Evolutionary conservation across 2,329 filamentous ascomycete species (phyloP).

Genomic region (Penicillium sp.): DNA sequence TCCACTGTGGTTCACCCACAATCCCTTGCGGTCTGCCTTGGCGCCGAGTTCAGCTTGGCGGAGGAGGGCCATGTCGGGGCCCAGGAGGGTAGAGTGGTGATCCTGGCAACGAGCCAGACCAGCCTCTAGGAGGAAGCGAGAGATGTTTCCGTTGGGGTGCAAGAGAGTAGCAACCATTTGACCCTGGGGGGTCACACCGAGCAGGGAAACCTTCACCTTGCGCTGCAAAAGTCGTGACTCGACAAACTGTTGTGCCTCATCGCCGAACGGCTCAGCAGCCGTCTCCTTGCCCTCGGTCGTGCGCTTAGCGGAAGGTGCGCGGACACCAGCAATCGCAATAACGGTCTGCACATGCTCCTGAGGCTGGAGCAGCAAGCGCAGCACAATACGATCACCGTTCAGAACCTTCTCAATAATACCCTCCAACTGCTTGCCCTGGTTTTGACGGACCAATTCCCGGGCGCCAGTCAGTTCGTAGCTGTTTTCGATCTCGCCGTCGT

Average conservation of each 20-base stretch:
- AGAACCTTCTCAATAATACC: conserved; percentile 88
- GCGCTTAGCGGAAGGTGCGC: conserved; percentile 85
- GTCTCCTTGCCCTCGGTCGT: conserved; percentile 79
- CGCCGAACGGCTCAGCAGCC: conserved; percentile 83
- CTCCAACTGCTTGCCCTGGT: conserved; percentile 83
- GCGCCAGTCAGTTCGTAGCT: conserved; percentile 79
- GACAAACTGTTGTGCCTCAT: conserved; percentile 85
- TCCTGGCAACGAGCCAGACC: conserved; percentile 92
- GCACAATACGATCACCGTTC: conserved; percentile 84
- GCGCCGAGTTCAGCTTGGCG: conserved; percentile 85
- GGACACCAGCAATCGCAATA: conserved; percentile 84
- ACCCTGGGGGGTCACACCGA: conserved; percentile 85
- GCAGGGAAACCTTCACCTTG: conserved; percentile 76
- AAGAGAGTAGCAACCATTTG: conserved; percentile 86
- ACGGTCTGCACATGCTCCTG: conserved; percentile 87
- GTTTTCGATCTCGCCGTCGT: conserved; percentile 69
- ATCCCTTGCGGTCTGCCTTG: conserved; percentile 71
- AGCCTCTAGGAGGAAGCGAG: conserved; percentile 83
- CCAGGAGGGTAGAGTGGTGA: conserved; percentile 91
- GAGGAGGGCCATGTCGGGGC: conserved; percentile 81
- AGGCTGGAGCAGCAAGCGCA: conserved; percentile 77
- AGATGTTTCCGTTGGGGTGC: conserved; percentile 90
- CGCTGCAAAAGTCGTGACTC: conserved; percentile 85
- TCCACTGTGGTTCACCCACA: conserved; percentile 80
- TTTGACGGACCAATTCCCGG: conserved; percentile 73